Evolutionary conservation across 768 basidiomycete species (phyloP).

Genomic region (Steccherinum ochraceum): DNA sequence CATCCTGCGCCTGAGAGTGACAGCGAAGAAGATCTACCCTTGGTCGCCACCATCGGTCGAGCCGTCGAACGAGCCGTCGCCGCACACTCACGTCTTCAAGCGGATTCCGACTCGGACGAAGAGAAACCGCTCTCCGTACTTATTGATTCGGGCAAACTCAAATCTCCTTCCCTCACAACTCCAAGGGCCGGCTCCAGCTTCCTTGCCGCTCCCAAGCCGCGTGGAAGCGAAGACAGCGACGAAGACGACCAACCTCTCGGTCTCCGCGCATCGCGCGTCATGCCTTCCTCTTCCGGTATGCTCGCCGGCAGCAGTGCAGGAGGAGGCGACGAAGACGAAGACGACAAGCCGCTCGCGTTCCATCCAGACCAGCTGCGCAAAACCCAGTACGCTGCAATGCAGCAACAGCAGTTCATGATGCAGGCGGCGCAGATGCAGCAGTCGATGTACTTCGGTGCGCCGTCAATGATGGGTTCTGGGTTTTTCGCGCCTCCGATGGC

Average conservation of each 20-base stretch:
- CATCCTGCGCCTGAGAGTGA: constrained; percentile 33
- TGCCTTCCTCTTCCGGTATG: constrained; percentile 5
- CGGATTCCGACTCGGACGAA: constrained; percentile 55
- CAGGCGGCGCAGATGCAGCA: constrained; percentile 68
- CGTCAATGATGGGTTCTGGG: constrained; percentile 63
- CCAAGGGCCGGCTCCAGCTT: constrained; percentile 24
- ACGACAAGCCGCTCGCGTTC: constrained; percentile 63
- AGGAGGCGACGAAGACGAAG: constrained; percentile 44
- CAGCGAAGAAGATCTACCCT: constrained; percentile 78
- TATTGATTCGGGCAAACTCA: constrained; percentile 39
- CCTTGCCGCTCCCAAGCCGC: constrained; percentile 5
- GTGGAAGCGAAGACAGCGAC: constrained; percentile 16
- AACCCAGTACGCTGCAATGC: constrained; percentile 54
- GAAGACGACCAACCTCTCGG: constrained; percentile 69
- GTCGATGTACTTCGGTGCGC: constrained; percentile 64
- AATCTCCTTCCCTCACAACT: constrained; percentile 34
- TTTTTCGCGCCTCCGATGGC: constrained; percentile 54
- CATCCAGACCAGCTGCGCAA: constrained; percentile 78
- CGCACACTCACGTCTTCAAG: constrained; percentile 19
- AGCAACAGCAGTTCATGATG: constrained; percentile 53
- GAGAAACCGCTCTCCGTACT: constrained; percentile 65
- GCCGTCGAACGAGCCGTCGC: constrained; percentile 40
- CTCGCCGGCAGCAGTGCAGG: constrained; percentile 5
- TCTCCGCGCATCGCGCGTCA: constrained; percentile 51
- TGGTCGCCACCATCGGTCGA: constrained; percentile 56